Base-by-base conservation (phyloP, 2,329 filamentous ascomycete species). In the Colletotrichum kahawae region DNA sequence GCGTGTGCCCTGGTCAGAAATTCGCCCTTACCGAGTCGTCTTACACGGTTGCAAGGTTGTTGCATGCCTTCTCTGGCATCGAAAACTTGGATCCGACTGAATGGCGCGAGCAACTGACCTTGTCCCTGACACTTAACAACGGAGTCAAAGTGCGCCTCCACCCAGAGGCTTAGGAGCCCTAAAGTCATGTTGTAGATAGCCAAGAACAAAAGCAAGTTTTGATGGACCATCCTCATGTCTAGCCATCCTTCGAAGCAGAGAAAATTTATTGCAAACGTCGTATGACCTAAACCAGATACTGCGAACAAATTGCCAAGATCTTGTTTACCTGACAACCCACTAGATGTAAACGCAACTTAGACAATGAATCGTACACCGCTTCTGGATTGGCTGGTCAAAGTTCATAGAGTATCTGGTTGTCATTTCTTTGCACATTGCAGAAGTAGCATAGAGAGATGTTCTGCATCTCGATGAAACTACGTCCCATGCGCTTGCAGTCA, bases 1-100 rank as follows among this genome's bases (percentile, higher is more conserved):
- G 84, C 64, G 83, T 82, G 16, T 77, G 75, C 60, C 74, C 80
- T 14, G 81, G 80, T 10, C 78, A 80, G 66, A 59, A 78, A 66
- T 80, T 71, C 21, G 79, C 77, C 5, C 70, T 81, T 29, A 79
- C 78, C 13, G 79, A 81, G 67, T 68, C 65, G 33, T 73, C 70
- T 18, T 73, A 73, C 33, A 68, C 65, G 4, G 80, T 79, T 21
- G 79, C 82, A 5, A 78, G 82, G 38, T 70, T 84, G 14, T 60
- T 84, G 7, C 82, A 83, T 60, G 60, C 66, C 27, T 74, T 65
- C 29, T 65, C 48, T 6, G 29, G 48, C 7, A 70, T 74, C 24
- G 60, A 74, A 34, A 71, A 59, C 36, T 48, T 71, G 54, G 70
- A 71, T 16, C 63, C 70, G 54, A 29, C 63, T 16, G 54, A 62